Evolutionary conservation across 1,284 basidiomycete species (phyloP), one percentile per base, ranked within the genome.

Genomic region (Ustilago nuda): DNA sequence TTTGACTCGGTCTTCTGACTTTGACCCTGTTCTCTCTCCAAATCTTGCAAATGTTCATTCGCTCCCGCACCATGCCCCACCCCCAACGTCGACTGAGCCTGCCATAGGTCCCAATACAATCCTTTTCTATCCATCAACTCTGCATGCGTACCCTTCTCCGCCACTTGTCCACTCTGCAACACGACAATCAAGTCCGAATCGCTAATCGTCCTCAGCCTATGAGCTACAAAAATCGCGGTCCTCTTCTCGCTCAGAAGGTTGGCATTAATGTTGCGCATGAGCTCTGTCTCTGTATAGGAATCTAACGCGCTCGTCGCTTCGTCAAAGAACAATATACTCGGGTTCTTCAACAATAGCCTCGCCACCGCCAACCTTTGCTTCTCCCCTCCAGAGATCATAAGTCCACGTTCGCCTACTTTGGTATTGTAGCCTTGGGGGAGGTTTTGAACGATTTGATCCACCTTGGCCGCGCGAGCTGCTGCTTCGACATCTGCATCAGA

Each of bases 351-450:
- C 79, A 99, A 87, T 50, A 97, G 91, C 17, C 97, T 88, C 6
- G 96, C 97, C 13, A 99, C 93, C 0, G 96, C 97, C 75, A 99
- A 86, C 50, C 97, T 88, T 88, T 99, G 96, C 87, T 99, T 98
- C 89, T 99, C 96, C 0, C 97, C 96, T 0, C 96, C 96, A 15
- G 93, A 95, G 64, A 99, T 94, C 97, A 99, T 98, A 82, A 98
- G 86, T 1, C 96, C 96, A 30, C 96, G 88, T 87, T 99, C 96
- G 1, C 96, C 97, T 11, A 99, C 97, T 83, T 93, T 92, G 8
- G 96, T 99, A 48, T 87, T 83, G 86, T 96, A 99, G 56, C 92
- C 92, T 4, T 95, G 92, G 0, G 95, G 94, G 41, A 99, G 87
- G 43, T 90, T 88, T 87, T 89, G 87, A 56, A 99, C 90, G 17